Conservation (phyloP, 2,329 filamentous ascomycete species). For the Claviceps pazoutovae region DNA sequence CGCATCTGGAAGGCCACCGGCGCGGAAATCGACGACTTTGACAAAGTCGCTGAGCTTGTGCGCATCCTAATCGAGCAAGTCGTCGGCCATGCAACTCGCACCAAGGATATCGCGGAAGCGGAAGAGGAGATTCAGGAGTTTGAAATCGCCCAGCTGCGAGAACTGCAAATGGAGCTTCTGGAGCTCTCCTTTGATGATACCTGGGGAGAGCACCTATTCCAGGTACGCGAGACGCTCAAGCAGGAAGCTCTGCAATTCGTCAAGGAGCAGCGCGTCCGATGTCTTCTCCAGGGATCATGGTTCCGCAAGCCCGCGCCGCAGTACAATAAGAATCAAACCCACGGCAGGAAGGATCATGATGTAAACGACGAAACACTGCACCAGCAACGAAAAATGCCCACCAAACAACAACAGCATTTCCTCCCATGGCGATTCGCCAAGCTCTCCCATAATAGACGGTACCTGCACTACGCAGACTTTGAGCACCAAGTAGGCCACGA, state of each 20-base stretch:
- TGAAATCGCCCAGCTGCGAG: constrained; percentile 63
- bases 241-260: constrained; percentile 91
- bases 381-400: constrained; percentile 18
- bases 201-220: constrained; percentile 80
- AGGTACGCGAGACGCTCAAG: constrained; percentile 82
- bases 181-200: constrained; percentile 86
- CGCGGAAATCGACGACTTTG: constrained; percentile 74
- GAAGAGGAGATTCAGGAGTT: constrained; percentile 82
- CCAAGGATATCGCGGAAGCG: constrained; percentile 71
- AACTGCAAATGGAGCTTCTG: constrained; percentile 85
- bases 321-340: too few species aligned
- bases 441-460: constrained; percentile 81
- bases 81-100: constrained; percentile 66
- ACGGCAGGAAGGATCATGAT: constrained; percentile 17
- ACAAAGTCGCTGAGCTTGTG: constrained; percentile 82
- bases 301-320: constrained; percentile 44
- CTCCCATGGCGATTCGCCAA: constrained; percentile 66
- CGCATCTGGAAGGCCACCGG: constrained; percentile 84
- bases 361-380: constrained; percentile 21
- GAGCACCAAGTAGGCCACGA: constrained; percentile 46
- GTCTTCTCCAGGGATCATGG: constrained; percentile 80
- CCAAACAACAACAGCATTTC: too few species aligned
- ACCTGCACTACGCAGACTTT: constrained; percentile 83
- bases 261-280: constrained; percentile 89
- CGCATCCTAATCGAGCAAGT: constrained; percentile 84